Evolutionary conservation across 768 basidiomycete species (phyloP), one percentile per base, ranked within the genome.

Genomic region (Tephrocybe sp.): DNA sequence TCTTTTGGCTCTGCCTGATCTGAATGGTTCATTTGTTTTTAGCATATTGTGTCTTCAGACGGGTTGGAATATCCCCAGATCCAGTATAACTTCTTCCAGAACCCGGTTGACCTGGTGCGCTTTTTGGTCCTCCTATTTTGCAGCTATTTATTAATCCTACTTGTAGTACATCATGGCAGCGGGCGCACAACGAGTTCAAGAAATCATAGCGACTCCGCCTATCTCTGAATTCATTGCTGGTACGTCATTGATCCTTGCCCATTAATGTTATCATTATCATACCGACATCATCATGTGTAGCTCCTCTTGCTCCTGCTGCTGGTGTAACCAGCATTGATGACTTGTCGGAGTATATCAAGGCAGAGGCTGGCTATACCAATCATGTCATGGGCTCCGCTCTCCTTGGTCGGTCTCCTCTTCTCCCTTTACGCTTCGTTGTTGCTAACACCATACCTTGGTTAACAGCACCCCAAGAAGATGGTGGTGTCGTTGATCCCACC

Each of bases 401-500:
- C n/a, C 30, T 45, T n/a, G 44, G 44, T 45, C 16, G 9, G 44
- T 12, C 17, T 4, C 35, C 3, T 36, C 11, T 12, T 4, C 17
- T 36, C 11, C 35, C 11, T 36, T 36, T 36, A 13, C 17, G 11
- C 35, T 36, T 4, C 11, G 13, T 36, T 36, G 3, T 4, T 4
- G 4, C 35, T 17, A 5, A 5, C 35, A 13, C 11, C n/a, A n/a
- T n/a, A n/a, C n/a, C n/a, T 17, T 14, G 14, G 11, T 36, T 17
- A n/a, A 11, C 17, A 36, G 35, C 35, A 13, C 35, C 35, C 4
- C 44, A 19, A 7, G 12, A 32, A 34, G 44, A 33, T 13, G 44
- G 44, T 10, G 59, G 75, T 44, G 75, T 77, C 10, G 75, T 77
- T 19, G 62, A 74, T 47, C 65, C 72, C 3, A 67, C 73, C 19